Percentiles rank a stretch among this genome's conserved stretches.
Evolutionary conservation across 1,284 basidiomycete genomes (phyloP).

Genomic region (Rhodotorula sp.): DNA sequence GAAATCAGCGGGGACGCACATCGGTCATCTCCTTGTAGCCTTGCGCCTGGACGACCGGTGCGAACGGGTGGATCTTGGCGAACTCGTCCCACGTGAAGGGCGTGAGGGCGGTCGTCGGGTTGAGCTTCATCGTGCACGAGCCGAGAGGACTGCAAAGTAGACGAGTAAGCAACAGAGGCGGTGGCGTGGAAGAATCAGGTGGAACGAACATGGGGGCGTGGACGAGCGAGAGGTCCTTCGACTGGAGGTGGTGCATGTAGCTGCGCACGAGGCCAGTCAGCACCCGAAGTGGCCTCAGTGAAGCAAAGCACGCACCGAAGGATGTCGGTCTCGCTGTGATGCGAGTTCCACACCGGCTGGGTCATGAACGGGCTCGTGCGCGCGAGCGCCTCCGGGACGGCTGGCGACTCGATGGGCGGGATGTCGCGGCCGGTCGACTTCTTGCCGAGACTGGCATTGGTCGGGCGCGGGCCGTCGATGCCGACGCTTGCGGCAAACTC

Average conservation of each 20-base stretch:
- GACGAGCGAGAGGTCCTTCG: slow-evolving; percentile 90
- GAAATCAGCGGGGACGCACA: slow-evolving; percentile 52
- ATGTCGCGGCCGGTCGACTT: slow-evolving; percentile 45
- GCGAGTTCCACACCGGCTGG: slow-evolving; percentile 82
- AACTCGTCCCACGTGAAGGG: slow-evolving; percentile 94
- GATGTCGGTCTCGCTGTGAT: slow-evolving; percentile 98
- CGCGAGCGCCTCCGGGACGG: slow-evolving; percentile 62
- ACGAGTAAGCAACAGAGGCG: no score
- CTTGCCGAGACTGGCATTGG: slow-evolving; percentile 19
- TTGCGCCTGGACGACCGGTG: slow-evolving; percentile 81
- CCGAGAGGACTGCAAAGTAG: slow-evolving; percentile 77
- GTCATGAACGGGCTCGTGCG: slow-evolving; percentile 76
- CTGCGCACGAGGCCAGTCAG: not conserved
- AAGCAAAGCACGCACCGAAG: no score
- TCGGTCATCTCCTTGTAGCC: slow-evolving; percentile 84
- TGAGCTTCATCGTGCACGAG: slow-evolving; percentile 69
- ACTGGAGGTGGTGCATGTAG: slow-evolving; percentile 81
- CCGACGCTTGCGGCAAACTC: slow-evolving; percentile 47
- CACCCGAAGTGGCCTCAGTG: no score
- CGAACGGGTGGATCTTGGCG: slow-evolving; percentile 86
- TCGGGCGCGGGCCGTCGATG: slow-evolving; percentile 39
- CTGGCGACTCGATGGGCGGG: slow-evolving; percentile 41
- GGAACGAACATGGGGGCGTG: slow-evolving; percentile 78
- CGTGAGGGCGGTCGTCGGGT: slow-evolving; percentile 95
- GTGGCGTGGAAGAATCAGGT: no score